Conservation (phyloP, 2,329 filamentous ascomycete genomes). For the Penicillium verrucosum region DNA sequence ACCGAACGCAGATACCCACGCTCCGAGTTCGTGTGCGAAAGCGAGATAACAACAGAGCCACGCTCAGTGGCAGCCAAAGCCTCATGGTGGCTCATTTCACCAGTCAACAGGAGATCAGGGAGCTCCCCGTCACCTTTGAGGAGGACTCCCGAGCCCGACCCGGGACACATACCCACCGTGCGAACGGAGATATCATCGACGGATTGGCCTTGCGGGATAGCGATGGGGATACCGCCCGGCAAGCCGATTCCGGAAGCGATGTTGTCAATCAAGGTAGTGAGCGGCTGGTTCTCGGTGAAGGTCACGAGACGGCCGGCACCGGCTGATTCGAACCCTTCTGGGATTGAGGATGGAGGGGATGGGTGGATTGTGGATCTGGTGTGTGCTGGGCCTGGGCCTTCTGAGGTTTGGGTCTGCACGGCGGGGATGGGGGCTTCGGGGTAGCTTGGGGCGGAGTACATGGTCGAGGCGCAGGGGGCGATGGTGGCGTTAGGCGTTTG, state of each 20-base stretch:
- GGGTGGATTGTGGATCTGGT: conserved; percentile 54
- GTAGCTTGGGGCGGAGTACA: conserved; percentile 43
- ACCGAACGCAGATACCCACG: conserved; percentile 72
- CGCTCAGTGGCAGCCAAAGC: conserved; percentile 81
- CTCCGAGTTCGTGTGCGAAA: conserved; percentile 94
- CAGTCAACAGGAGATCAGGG: conserved; percentile 82
- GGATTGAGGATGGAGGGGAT: conserved; percentile 34
- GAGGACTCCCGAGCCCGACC: conserved; percentile 72
- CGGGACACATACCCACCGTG: conserved; percentile 82
- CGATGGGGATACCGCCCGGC: conserved; percentile 62
- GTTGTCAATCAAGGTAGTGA: conserved; percentile 59
- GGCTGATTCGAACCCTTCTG: conserved; percentile 47
- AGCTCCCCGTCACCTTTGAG: conserved; percentile 53
- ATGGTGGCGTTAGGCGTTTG: conserved; percentile 2
- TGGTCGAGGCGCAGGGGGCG: conserved; percentile 23
- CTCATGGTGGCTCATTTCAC: conserved; percentile 91
- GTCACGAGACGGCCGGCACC: conserved; percentile 62
- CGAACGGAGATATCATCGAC: conserved; percentile 57
- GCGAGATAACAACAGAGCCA: conserved; percentile 74
- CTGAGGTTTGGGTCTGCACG: conserved; percentile 20
- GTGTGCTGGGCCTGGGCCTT: conserved; percentile 37
- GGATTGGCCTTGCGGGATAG: conserved; percentile 58
- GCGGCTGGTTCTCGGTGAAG: conserved; percentile 51
- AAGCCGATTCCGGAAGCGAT: conserved; percentile 63
- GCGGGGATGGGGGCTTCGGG: conserved; percentile 30